Evolutionary conservation across 1,139 yeast genomes (phyloP).

Genomic region (Saccharomyces hybrid): DNA sequence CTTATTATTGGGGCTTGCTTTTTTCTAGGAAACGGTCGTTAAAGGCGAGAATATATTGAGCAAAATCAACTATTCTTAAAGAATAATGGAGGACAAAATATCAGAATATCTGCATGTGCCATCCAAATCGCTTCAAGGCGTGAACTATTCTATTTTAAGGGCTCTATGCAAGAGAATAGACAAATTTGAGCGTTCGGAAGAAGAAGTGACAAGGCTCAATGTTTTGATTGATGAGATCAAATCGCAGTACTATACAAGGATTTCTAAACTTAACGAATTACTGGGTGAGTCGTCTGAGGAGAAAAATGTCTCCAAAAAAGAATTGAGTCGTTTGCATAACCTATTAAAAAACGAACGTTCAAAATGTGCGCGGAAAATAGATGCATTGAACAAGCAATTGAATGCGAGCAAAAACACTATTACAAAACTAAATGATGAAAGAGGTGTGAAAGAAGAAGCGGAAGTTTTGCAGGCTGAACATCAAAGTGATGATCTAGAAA

Average conservation of each 20-base stretch:
- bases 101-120: not conserved
- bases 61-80: not conserved
- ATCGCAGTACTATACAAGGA: slow-evolving; percentile 35
- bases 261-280: slow-evolving; percentile 32
- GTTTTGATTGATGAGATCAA: slow-evolving; percentile 48
- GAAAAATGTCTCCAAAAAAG: not conserved
- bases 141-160: not conserved
- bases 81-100: slow-evolving; percentile 1
- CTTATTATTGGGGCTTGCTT: not conserved
- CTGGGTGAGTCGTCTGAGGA: slow-evolving; percentile 21
- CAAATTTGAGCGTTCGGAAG: slow-evolving; percentile 3
- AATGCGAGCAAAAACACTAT: slow-evolving; percentile 41
- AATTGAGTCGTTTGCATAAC: not conserved
- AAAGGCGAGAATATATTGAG: not conserved
- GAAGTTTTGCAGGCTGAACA: not conserved
- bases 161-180: slow-evolving; percentile 2
- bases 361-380: slow-evolving; percentile 29
- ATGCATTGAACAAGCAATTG: slow-evolving; percentile 26
- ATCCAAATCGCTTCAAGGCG: not conserved
- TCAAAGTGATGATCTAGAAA: not conserved
- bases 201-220: slow-evolving; percentile 6
- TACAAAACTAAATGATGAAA: slow-evolving; percentile 14
- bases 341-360: slow-evolving; percentile 28
- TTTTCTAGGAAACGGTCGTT: not conserved
- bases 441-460: not conserved